phyloP scores from a whole-genome alignment of 192 early-diverging fungal genomes.

The Entomortierella beljakovae region DNA sequence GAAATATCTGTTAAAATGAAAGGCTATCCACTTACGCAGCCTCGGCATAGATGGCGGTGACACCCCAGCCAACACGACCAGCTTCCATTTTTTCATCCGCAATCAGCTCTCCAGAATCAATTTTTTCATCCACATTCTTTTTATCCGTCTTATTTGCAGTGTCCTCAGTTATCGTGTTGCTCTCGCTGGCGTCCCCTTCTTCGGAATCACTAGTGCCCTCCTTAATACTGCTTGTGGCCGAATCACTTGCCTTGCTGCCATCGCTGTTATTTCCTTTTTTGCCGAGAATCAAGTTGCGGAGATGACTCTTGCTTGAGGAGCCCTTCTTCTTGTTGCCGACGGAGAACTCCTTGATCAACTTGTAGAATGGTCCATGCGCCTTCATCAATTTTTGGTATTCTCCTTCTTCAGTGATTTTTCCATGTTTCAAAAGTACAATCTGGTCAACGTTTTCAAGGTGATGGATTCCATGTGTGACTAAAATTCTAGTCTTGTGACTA shows the following conservation, averaged over 20 bases:
- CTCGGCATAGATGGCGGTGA: constrained; percentile 66
- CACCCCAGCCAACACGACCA: constrained; percentile 13
- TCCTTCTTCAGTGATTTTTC: constrained; percentile 71
- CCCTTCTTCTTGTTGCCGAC: constrained; percentile 55
- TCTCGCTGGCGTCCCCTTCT: background rate
- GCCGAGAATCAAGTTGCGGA: background rate
- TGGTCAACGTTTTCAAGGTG: constrained; percentile 76
- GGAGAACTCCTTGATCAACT: constrained; percentile 65
- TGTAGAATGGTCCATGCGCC: constrained; percentile 62
- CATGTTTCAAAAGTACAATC: constrained; percentile 74
- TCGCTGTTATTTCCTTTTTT: background rate
- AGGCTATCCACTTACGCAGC: constrained; percentile 67
- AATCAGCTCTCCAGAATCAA: constrained; percentile 60
- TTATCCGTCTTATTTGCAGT: constrained; percentile 1
- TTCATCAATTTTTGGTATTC: constrained; percentile 66
- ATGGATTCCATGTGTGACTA: constrained; percentile 86
- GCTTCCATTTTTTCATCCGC: constrained; percentile 26
- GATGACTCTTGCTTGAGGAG: background rate
- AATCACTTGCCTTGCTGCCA: background rate
- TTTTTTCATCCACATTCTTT: background rate
- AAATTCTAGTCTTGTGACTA: constrained; percentile 76
- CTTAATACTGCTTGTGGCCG: background rate
- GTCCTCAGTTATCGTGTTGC: background rate
- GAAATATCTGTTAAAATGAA: too few species aligned
- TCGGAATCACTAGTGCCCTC: background rate